Evolutionary conservation across 1,284 basidiomycete genomes (phyloP), one percentile per base, ranked within the genome.

Genomic region (Heterobasidion occidentale): DNA sequence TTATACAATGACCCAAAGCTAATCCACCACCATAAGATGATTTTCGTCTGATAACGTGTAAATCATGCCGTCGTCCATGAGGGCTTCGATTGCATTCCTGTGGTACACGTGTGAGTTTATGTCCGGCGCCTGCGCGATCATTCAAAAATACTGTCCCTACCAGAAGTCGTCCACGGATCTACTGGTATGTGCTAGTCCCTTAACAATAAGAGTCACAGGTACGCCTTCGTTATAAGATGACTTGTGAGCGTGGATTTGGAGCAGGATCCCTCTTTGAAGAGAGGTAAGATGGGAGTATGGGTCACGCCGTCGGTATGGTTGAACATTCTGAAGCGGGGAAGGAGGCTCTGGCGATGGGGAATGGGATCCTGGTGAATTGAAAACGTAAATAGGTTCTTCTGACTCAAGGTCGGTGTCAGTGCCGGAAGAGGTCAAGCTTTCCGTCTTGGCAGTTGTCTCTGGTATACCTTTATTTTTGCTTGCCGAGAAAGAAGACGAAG

Each of bases 211-310:
- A 34, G 74, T 72, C 48, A 92, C 81, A 63, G 86, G 79, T 46
- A 88, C 75, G 9, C 88, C 89, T 56, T 83, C 80, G 1, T 74
- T 72, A 51, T 70, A 70, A 33, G 62, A 62, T 14, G 17, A 19
- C 17, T 36, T 35, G 47, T 36, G 75, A 69, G 59, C 76, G 35
- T 73, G 62, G 54, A 92, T 81, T 58, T 80, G 77, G 49, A 81
- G 67, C 63, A 92, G 72, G 60, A 95, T 88, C 34, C 75, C 72
- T 50, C 80, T 78, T 62, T 92, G 82, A 36, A 92, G 65, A 5
- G 70, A 61, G 12, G 81, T 80, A n/a, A 90, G 74, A 61, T 83
- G 71, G 1, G 78, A 74, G 59, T 77, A 86, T 58, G 79, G 76
- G 55, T 79, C 80, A 45, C 58, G 58, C 35, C 42, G 35, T 19